Evolutionary conservation across 352 stramenopile species (phyloP), one percentile per base, ranked within the genome.

Genomic region (Phytophthora sansomeana): DNA sequence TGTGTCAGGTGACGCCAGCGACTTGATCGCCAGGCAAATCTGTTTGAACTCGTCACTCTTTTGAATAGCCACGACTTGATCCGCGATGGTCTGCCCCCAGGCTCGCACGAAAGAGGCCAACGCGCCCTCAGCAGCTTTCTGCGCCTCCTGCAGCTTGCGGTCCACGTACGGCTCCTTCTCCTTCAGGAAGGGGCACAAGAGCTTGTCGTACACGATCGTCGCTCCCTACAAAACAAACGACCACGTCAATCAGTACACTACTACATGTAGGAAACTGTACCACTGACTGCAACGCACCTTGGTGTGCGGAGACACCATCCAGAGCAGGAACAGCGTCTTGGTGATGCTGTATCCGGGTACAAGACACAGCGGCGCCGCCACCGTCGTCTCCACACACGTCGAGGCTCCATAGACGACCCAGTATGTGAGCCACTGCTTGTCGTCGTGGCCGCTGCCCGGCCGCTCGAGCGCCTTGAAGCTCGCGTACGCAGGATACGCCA

Each of bases 341-440:
- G 96, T 92, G 4, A 96, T 55, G 69, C 97, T 98, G 75, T 98
- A 99, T 50, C 97, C 97, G 1, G 96, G 96, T 58, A 99, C 87
- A 61, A 86, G 87, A 29, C 64, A 71, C 33, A 87, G 54, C 47
- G 91, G 60, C 19, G 74, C 75, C 39, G 78, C 74, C 21, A 67
- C 77, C 33, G 90, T 65, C 24, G 85, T 79, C 67, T 99, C 96
- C 60, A 98, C 85, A 33, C 97, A 95, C 50, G 89, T 96, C 73
- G 97, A 98, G 69, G 97, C 93, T 10, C 91, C 91, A 61, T 97
- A 99, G 17, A 99, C 90, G 29, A 98, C 87, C 96, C 96, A 99
- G 75, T 99, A 99, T 13, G 97, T 98, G 14, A 98, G 83, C 88
- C 88, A 92, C 68, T 92, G 84, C 77, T 90, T 86, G 44, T 89